Evolutionary conservation across 768 basidiomycete species (phyloP).

Genomic region (Steccherinum ochraceum): DNA sequence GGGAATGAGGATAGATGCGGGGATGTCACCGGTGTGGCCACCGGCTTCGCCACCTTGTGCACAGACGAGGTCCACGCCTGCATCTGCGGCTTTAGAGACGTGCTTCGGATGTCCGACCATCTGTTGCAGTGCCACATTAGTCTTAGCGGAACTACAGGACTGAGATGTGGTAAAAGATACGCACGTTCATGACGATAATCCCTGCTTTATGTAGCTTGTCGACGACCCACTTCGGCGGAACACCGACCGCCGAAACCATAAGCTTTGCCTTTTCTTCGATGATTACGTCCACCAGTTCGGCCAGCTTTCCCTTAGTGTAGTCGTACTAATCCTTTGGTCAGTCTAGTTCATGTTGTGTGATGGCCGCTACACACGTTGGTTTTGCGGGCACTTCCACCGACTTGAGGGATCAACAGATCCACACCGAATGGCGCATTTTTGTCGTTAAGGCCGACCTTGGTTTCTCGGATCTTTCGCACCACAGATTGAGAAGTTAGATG

Average conservation of each 20-base stretch:
- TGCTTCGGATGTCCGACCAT: constrained; percentile 94
- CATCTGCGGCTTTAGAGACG: constrained; percentile 41
- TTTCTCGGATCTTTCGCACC: constrained; percentile 56
- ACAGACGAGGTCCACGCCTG: constrained; percentile 85
- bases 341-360: background rate
- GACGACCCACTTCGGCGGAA: constrained; percentile 73
- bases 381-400: constrained; percentile 84
- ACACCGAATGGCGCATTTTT: constrained; percentile 85
- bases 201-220: constrained; percentile 74
- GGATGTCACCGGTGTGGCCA: constrained; percentile 64
- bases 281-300: constrained; percentile 78
- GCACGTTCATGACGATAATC: constrained; percentile 77
- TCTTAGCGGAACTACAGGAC: background rate
- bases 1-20: constrained; percentile 78
- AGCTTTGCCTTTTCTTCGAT: constrained; percentile 80
- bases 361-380: constrained; percentile 57
- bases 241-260: constrained; percentile 85
- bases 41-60: constrained; percentile 43
- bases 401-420: constrained; percentile 82
- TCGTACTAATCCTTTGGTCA: constrained; percentile 46
- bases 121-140: constrained; percentile 18
- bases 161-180: too few species aligned
- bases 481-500: too few species aligned
- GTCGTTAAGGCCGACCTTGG: constrained; percentile 70
- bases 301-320: constrained; percentile 79